Evolutionary conservation across 305 asterid species (phyloP), one percentile per base, ranked within the genome.

Genomic region (Fraxinus angustifolia): DNA sequence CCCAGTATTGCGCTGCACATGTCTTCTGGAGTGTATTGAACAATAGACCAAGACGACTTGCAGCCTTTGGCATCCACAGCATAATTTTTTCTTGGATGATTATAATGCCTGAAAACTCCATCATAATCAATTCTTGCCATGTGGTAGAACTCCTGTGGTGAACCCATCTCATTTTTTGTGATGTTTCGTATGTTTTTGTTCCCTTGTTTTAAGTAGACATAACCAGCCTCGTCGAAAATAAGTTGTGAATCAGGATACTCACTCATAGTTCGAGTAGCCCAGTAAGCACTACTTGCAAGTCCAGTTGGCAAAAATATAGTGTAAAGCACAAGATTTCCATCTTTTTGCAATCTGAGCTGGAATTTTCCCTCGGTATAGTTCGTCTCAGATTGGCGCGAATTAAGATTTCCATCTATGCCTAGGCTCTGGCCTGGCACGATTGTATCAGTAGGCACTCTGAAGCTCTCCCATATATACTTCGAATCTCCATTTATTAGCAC

Each of bases 371-470:
- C 53, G 4, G 88, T 33, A 70, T 81, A 90, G 26, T 85, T 82
- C 3, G 76, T 80, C 26, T 86, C 85, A 4, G 92, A 84, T 73
- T 48, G 83, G 19, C 88, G 75, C 16, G 91, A 89, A 31, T 50
- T 36, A 0, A 89, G 80, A 21, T 21, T 67, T 0, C 42, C 68
- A 0, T 68, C 84, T 38, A 6, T 36, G 2, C 6, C 23, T 8
- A 91, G 8, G 40, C 78, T 82, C 81, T 91, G 94, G 23, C 78
- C 77, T 0, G 90, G 92, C 86, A 88, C 79, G 70, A 89, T 78
- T 16, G 94, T 88, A 81, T 89, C 91, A 3, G 85, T 72, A 5
- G 89, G 88, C 0, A 23, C 0, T 0, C 5, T 23, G 73, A 90
- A 90, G 65, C 84, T 87, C 56, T 88, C 82, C 94, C 92, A 88